Percentiles rank a stretch among this genome's conserved stretches.
Conservation (phyloP, 345 rosid genomes). For the Fremontodendron californicum region DNA sequence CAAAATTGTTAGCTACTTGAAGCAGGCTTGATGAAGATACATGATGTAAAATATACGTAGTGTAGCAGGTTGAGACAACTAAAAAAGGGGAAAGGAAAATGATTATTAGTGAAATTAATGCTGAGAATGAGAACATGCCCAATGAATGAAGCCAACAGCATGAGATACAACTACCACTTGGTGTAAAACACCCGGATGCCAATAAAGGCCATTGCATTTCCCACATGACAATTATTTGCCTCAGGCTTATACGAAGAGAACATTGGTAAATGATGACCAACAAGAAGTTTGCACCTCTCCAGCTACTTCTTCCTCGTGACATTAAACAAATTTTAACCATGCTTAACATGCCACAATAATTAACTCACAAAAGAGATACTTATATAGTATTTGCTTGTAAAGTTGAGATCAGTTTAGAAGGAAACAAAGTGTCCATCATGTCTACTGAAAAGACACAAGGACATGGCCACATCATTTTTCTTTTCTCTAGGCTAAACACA, state of each 20-base stretch:
- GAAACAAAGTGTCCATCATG: background rate
- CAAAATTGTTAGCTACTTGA: background rate
- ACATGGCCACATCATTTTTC: background rate
- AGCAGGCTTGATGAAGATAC: slow-evolving; percentile 6
- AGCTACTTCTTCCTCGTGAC: background rate
- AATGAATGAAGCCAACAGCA: background rate
- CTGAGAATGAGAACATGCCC: background rate
- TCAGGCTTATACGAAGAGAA: background rate
- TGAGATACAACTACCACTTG: background rate
- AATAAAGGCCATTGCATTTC: background rate
- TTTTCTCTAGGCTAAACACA: background rate
- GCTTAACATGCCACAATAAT: background rate
- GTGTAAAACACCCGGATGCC: background rate
- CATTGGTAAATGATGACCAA: background rate
- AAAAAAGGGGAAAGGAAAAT: no score
- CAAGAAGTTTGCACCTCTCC: background rate
- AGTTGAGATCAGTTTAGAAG: background rate
- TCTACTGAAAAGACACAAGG: background rate
- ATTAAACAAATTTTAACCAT: background rate
- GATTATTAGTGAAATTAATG: background rate
- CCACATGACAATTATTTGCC: background rate
- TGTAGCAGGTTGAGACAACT: background rate
- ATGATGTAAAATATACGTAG: background rate
- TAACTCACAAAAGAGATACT: background rate
- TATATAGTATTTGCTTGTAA: no score